Evolutionary conservation across 2,329 filamentous ascomycete species (phyloP).

Genomic region (Talaromyces albobiverticillius): DNA sequence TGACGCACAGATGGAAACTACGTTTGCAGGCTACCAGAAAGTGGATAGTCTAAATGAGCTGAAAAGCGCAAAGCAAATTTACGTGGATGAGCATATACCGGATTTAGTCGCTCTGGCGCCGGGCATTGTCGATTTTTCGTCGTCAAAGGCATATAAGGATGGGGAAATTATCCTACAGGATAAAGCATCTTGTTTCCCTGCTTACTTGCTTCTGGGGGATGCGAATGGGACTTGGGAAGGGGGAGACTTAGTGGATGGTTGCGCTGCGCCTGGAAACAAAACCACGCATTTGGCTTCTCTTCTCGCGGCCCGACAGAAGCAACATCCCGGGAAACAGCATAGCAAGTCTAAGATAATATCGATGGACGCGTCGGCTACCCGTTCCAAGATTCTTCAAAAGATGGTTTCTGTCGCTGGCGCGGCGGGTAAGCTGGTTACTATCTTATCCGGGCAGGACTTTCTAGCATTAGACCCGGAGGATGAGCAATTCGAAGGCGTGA

Average conservation of each 20-base stretch:
- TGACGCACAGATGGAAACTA: conserved; percentile 68
- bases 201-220: conserved; percentile 71
- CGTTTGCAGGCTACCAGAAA: conserved; percentile 64
- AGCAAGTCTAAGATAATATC: conserved; percentile 49
- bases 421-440: conserved; percentile 59
- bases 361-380: conserved; percentile 40
- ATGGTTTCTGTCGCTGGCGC: conserved; percentile 78
- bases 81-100: conserved; percentile 79
- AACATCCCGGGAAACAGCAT: background rate
- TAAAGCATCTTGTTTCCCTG: conserved; percentile 95
- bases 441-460: conserved; percentile 82
- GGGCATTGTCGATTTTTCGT: conserved; percentile 64
- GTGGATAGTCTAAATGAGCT: conserved; percentile 59
- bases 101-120: conserved; percentile 77
- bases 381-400: conserved; percentile 73
- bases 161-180: conserved; percentile 89
- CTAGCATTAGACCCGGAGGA: conserved; percentile 67
- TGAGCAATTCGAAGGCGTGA: conserved; percentile 65
- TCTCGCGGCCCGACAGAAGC: conserved; percentile 39
- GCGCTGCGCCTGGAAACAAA: conserved; percentile 94
- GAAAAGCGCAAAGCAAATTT: conserved; percentile 47
- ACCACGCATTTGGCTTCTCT: conserved; percentile 89
- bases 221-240: conserved; percentile 53
- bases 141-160: conserved; percentile 67
- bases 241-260: conserved; percentile 85